Conservation (phyloP, 2,329 filamentous ascomycete genomes). For the Colletotrichum coccodes region DNA sequence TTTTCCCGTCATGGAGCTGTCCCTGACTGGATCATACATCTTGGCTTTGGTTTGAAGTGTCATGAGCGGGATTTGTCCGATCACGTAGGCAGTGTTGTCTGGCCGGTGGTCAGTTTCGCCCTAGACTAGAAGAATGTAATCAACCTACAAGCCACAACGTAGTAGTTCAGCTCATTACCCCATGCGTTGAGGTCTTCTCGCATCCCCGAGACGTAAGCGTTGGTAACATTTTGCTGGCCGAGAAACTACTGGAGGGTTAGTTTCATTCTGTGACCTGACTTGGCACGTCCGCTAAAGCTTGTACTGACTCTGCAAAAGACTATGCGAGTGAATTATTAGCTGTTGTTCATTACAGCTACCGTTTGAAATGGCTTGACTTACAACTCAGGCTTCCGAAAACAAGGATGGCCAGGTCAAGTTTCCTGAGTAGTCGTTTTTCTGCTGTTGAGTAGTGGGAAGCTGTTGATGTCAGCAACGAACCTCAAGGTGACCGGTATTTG, state of each 20-base stretch:
- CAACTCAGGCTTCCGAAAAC: slow-evolving; percentile 35
- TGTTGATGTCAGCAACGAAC: background rate
- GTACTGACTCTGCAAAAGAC: slow-evolving; percentile 29
- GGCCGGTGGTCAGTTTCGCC: slow-evolving; percentile 13
- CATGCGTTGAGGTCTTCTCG: slow-evolving; percentile 38
- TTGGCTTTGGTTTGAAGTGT: slow-evolving; percentile 40
- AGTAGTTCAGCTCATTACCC: slow-evolving; percentile 40
- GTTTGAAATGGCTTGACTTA: slow-evolving; percentile 13
- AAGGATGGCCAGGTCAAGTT: slow-evolving; percentile 39
- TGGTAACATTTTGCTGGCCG: slow-evolving; percentile 40
- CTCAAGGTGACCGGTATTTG: too few relatives aligned
- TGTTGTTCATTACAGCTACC: background rate
- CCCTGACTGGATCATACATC: slow-evolving; percentile 36
- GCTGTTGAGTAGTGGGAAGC: slow-evolving; percentile 39
- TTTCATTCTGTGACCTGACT: rapidly evolving
- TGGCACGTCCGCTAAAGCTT: background rate
- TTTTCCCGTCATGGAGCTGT: too few relatives aligned
- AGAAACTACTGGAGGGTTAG: slow-evolving; percentile 35
- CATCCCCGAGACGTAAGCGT: slow-evolving; percentile 41
- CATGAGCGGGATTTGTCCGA: slow-evolving; percentile 44
- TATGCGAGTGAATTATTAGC: background rate
- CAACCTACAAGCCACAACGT: slow-evolving; percentile 30
- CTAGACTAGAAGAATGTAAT: rapidly evolving
- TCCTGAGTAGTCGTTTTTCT: slow-evolving; percentile 39
- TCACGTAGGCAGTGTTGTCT: slow-evolving; percentile 39